These are phyloP conservation scores for Penicillium atrosanguineum DNA, from an alignment of 495 filamentous ascomycete species.

Conservation along the genomic window DNA sequence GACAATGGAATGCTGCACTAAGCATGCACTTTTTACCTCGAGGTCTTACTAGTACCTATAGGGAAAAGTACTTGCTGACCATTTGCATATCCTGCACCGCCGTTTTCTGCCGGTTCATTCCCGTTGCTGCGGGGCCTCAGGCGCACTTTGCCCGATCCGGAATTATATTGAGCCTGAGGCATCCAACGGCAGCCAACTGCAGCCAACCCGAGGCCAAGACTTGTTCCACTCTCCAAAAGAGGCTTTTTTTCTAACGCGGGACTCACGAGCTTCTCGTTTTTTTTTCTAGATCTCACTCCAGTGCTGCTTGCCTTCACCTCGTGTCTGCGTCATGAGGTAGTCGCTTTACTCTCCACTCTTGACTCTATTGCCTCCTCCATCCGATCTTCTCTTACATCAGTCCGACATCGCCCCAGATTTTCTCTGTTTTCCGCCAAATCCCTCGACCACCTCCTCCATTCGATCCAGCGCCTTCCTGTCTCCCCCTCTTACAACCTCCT, in stretches of 20 bases:
- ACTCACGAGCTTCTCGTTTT: constrained; percentile 33
- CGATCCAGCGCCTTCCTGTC: constrained; percentile 14
- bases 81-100: constrained; percentile 3
- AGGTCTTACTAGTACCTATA: background rate
- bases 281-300: constrained; percentile 22
- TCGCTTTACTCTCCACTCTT: constrained; percentile 22
- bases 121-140: constrained; percentile 15
- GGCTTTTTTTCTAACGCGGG: constrained; percentile 38
- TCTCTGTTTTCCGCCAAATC: constrained; percentile 31
- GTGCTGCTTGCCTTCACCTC: constrained; percentile 15
- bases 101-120: constrained; percentile 7
- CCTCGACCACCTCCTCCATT: constrained; percentile 29
- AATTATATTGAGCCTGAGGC: constrained; percentile 16
- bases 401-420: constrained; percentile 36
- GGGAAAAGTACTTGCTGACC: constrained; percentile 2
- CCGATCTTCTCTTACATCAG: constrained; percentile 17
- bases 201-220: constrained; percentile 22
- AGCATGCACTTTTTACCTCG: constrained; percentile 1
- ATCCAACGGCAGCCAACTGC: background rate
- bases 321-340: constrained; percentile 40
- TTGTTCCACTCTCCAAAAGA: constrained; percentile 32
- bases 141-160: constrained; percentile 33
- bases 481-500: constrained; percentile 10
- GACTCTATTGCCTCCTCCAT: constrained; percentile 10
- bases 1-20: constrained; percentile 8